Conservation (phyloP, 768 basidiomycete genomes). For the Piloderma croceum region DNA sequence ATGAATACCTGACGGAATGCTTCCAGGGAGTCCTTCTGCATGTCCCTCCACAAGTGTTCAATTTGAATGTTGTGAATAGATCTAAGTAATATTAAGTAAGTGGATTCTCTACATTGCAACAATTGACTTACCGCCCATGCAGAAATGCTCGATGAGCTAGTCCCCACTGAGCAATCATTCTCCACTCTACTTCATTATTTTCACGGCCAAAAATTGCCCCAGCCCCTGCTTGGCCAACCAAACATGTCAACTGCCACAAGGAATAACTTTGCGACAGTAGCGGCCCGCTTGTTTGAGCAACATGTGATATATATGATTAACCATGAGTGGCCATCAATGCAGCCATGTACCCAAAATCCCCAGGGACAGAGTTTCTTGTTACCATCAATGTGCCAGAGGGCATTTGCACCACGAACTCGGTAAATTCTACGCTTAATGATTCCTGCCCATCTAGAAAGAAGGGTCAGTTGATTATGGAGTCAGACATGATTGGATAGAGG, state of each 20-base stretch:
- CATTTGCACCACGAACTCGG: no score
- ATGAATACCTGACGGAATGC: constrained; percentile 24
- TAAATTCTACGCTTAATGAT: constrained; percentile 7
- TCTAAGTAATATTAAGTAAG: no score
- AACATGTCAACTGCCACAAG: constrained; percentile 13
- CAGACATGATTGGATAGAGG: no score
- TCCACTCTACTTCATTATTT: constrained; percentile 6
- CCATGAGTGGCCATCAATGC: no score
- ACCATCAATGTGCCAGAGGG: no score
- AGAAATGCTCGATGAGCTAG: no score
- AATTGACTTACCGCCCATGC: no score
- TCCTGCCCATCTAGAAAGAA: constrained; percentile 8
- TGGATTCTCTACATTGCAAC: no score
- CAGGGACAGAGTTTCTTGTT: no score
- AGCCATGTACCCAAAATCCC: no score
- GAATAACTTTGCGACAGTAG: constrained; percentile 19
- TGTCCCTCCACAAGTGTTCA: constrained; percentile 23
- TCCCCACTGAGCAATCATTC: constrained; percentile 5
- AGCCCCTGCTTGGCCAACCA: constrained; percentile 27
- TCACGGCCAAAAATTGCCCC: constrained; percentile 8
- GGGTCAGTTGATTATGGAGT: no score
- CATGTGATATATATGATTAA: constrained; percentile 22
- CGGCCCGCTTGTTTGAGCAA: constrained; percentile 23
- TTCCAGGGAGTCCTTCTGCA: constrained; percentile 25
- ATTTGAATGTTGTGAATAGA: constrained; percentile 26